Evolutionary conservation across 768 basidiomycete species (phyloP), one percentile per base, ranked within the genome.

Genomic region (Boletus vermiculosoides): DNA sequence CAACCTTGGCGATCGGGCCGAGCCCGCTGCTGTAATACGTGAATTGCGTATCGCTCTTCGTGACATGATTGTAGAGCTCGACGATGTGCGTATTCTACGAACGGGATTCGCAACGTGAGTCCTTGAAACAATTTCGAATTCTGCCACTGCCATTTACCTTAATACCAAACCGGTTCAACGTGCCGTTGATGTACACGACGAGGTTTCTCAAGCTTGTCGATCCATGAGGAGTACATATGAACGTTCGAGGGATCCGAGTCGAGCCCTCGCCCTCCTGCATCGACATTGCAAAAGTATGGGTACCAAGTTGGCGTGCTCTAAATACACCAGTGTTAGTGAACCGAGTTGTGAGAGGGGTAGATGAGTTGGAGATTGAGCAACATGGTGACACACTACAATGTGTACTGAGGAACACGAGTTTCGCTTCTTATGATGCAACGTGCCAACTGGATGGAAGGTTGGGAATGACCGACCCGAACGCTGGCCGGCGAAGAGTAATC

Each of bases 1-100:
- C 50, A 5, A 67, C 64, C 44, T 63, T 67, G 16, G 71, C 72
- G 52, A 68, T 69, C 5, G 77, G 62, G 6, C 76, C 76, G 16
- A 77, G 71, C 9, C 76, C 76, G 46, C 76, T 77, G 53, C 71
- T 72, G 57, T 77, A 77, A 49, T 77, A 77, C 6, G 76, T 74
- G 31, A 74, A 64, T 46, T 77, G 77, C 0, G 52, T 50, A 3
- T 68, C 61, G 44, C 59, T 57, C 59, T 77, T 77, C 20, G 60
- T 60, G 28, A 76, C 60, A n/a, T 64, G 68, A 52, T 63, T 69
- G 50, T 75, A 76, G 18, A 77, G 63, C 46, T 77, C 77, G 50
- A 78, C 59, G 40, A 78, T 73, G 54, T 77, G 75, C 3, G 77
- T 76, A 49, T 78, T 77, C 78, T 78, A 37, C 9, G 1, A 34